phyloP scores from a whole-genome alignment of 179 eudicot species.

The Corrigiola litoralis region DNA sequence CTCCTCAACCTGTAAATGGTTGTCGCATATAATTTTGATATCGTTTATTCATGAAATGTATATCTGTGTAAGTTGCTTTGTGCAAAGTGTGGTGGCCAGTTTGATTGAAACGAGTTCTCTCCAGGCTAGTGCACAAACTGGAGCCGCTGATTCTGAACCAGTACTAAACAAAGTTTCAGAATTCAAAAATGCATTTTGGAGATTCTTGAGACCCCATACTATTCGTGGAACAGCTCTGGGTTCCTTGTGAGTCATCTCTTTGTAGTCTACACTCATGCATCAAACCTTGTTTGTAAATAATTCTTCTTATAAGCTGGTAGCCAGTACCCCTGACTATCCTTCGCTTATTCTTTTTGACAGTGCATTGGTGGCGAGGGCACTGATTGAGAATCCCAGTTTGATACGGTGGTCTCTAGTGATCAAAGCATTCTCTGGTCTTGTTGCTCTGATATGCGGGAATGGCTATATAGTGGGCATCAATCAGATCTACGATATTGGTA shows the following conservation, averaged over 20 bases:
- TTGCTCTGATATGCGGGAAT: slow-evolving; percentile 93
- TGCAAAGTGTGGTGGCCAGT: background rate
- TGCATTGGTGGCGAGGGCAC: slow-evolving; percentile 84
- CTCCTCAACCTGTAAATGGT: too few species aligned
- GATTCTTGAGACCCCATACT: slow-evolving; percentile 95
- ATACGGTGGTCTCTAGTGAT: slow-evolving; percentile 82
- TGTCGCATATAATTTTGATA: background rate
- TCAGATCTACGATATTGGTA: slow-evolving; percentile 99
- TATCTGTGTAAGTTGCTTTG: background rate
- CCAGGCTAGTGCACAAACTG: slow-evolving; percentile 79
- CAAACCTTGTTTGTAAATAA: background rate
- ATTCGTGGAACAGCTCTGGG: slow-evolving; percentile 98
- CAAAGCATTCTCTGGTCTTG: slow-evolving; percentile 84
- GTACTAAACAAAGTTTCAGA: slow-evolving; percentile 46
- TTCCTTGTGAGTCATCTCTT: slow-evolving; percentile 50
- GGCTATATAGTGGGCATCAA: slow-evolving; percentile 98
- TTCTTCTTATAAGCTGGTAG: slow-evolving; percentile 3
- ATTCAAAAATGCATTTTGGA: slow-evolving; percentile 86
- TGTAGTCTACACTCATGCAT: slow-evolving; percentile 7
- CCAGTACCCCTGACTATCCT: slow-evolving; percentile 9
- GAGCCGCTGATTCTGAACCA: slow-evolving; percentile 79
- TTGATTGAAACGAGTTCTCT: slow-evolving; percentile 31
- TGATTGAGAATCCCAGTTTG: slow-evolving; percentile 81
- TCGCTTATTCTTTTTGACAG: slow-evolving; percentile 41
- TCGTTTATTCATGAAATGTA: background rate